Evolutionary conservation across 2,329 filamentous ascomycete species (phyloP), one percentile per base, ranked within the genome.

Genomic region (Colletotrichum sp.): DNA sequence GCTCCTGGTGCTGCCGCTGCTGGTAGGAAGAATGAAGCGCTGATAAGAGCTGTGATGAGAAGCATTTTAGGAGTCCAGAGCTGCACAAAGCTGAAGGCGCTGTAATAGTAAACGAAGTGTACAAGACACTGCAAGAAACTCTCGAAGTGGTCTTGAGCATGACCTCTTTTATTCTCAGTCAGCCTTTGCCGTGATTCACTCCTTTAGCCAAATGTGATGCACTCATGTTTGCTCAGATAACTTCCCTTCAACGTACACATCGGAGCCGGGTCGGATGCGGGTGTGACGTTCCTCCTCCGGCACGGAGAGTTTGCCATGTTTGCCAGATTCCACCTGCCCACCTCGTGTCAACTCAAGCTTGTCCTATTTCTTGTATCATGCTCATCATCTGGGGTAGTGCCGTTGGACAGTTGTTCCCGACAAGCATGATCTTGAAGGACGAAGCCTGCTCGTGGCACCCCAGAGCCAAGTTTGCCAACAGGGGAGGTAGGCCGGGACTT

Each of bases 301-400:
- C 10, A 30, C 67, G 67, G 66, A 65, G 43, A 28, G 57, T 74
- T 65, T 71, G 71, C 71, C 43, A 65, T 60, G 67, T 74, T 74
- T 57, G 58, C 43, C 58, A 21, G 18, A 32, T 57, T n/a, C 30
- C 24, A 60, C 28, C 38, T 34, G 66, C 32, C 38, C 43, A 52
- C 43, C 66, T 69, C 36, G 13, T 63, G 21, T 63, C 68, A n/a
- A 38, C 8, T 55, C 24, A 30, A 60, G 66, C 52, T 60, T 38
- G 38, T 55, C 21, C 5, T 32, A 18, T 7, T 57, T 38, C 48
- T 72, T 15, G 21, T 30, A n/a, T 24, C 2, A 65, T 65, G 36
- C 18, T 52, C 64, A 32, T 18, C 7, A 63, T 60, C 13, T n/a
- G 38, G 38, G 36, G 38, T 30, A 32, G 38, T 13, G 36, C 12